Base-by-base conservation (phyloP, 148 eudicot species). In the Chenopodium quinoa region DNA sequence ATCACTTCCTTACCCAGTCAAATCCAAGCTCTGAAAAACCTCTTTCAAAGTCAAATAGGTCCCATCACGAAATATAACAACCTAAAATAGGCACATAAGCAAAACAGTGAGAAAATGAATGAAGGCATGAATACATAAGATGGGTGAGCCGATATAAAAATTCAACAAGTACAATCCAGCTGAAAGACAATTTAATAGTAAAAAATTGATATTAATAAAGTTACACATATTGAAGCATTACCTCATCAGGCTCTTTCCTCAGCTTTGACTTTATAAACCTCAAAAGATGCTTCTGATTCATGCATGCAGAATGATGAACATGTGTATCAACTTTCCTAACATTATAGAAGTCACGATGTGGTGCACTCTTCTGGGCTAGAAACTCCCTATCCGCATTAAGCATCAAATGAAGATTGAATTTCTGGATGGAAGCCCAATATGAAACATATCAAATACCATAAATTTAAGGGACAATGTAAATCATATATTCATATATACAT, bases 351-450 rank as follows among this genome's bases (percentile, higher is more conserved):
- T 97, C 99, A 80, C 99, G 93, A 90, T 97, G 99, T 70, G 99
- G 99, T 63, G 98, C 99, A 89, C 98, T 97, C 89, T 97, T 97
- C 82, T 97, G 99, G 64, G 99, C 99, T 71, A 97, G 90, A 85
- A 97, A 97, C 82, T 97, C 99, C 76, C 93, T 90, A 84, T 97
- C 99, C 93, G 97, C 95, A 81, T 97, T 97, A 75, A 97, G 95
- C 99, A 97, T 97, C 90, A 97, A 90, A 88, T 97, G 99, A 81
- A 97, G 99, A 85, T 92, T 97, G 91, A 97, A 97, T 94, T 97
- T 97, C 99, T 97, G 88, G 72, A 86, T 80, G 48, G 52, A 71
- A 58, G 54, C 71, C 44, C 80, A 77, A 70, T 86, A 32, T 64
- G 75, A 56, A 76, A 75, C 25, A 85, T 47, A 69, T 82, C 77